phyloP scores from a whole-genome alignment of 2,329 filamentous ascomycete species.

The Alternaria solani region DNA sequence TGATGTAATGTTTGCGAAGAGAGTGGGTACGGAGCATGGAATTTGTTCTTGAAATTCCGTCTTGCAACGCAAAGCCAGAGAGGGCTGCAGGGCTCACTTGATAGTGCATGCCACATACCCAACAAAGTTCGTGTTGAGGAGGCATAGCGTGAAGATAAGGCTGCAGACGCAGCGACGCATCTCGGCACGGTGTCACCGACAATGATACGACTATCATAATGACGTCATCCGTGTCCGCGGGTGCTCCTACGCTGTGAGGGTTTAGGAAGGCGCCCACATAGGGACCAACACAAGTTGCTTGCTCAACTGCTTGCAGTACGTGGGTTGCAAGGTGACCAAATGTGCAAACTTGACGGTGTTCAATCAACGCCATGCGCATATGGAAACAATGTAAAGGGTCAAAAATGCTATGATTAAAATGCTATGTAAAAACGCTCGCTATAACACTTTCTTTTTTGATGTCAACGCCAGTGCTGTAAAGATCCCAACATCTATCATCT shows the following conservation, averaged over 20 bases:
- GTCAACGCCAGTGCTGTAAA: neutral
- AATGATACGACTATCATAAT: neutral
- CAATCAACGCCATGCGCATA: neutral
- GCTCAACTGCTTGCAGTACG: neutral
- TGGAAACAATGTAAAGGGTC: neutral
- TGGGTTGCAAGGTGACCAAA: neutral
- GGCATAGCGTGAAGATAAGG: slow-evolving; percentile 1
- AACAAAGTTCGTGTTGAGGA: neutral
- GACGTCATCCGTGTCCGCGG: neutral
- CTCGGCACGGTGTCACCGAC: neutral
- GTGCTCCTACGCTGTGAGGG: neutral
- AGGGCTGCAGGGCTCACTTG: neutral
- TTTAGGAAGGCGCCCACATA: neutral
- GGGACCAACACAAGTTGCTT: neutral
- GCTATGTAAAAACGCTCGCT: neutral
- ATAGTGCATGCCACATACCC: neutral
- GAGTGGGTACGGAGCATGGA: neutral
- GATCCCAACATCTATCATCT: slow-evolving; percentile 1
- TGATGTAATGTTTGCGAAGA: neutral
- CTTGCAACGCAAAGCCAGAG: neutral
- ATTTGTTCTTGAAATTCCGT: neutral
- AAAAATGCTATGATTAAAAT: slow-evolving; percentile 2
- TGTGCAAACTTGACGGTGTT: neutral
- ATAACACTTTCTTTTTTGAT: slow-evolving; percentile 3
- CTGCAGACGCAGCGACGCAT: neutral